These are phyloP conservation scores for Auxenochlorella protothecoides DNA, from an alignment of 139 green algal species.

Conservation along the genomic window DNA sequence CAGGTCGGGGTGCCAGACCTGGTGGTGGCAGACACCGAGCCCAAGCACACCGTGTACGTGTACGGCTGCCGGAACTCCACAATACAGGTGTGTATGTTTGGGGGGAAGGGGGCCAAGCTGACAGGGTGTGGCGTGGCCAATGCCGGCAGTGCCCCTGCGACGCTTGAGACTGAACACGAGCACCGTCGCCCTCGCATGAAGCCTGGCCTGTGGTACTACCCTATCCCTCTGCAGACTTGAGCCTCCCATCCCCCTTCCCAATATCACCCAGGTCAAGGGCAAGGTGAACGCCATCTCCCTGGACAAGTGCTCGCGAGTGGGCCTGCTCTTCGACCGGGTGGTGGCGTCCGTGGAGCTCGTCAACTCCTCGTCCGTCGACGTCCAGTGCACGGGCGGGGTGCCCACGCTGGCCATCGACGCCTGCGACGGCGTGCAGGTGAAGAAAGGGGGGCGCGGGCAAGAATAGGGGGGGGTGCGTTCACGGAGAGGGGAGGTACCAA, in stretches of 20 bases:
- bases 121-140: neutral
- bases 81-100: conserved; percentile 38
- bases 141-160: no score
- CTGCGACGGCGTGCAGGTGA: conserved; percentile 69
- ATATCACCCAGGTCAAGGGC: conserved; percentile 47
- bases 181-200: no score
- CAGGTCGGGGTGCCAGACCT: conserved; percentile 41
- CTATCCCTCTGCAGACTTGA: no score
- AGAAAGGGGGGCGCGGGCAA: neutral
- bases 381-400: conserved; percentile 60
- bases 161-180: no score
- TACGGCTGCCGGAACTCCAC: conserved; percentile 73
- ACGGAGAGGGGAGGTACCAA: no score
- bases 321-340: conserved; percentile 75
- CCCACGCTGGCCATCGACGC: conserved; percentile 87
- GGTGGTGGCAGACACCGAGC: conserved; percentile 49
- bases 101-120: neutral
- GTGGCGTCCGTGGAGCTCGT: conserved; percentile 75
- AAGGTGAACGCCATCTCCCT: conserved; percentile 93
- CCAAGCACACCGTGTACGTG: conserved; percentile 85
- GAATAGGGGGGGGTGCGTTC: no score
- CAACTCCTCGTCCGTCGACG: conserved; percentile 72
- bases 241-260: no score
- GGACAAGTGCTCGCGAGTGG: conserved; percentile 71
- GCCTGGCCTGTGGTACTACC: no score